Evolutionary conservation across 2,329 filamentous ascomycete species (phyloP).

Genomic region (Metarhizium rileyi): DNA sequence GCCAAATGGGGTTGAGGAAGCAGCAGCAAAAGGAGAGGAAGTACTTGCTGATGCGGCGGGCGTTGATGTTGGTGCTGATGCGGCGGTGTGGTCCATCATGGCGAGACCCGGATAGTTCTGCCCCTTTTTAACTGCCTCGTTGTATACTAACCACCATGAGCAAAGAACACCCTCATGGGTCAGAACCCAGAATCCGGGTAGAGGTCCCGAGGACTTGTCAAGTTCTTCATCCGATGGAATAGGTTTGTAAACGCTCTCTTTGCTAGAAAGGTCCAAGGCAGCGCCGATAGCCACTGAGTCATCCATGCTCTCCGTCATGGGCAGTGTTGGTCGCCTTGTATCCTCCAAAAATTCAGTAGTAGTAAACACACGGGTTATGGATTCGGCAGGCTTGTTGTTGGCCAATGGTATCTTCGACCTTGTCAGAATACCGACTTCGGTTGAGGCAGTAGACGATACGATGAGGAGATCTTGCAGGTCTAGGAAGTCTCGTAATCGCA

Average conservation of each 20-base stretch:
- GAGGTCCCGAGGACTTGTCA: constrained; percentile 64
- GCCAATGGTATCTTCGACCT: constrained; percentile 61
- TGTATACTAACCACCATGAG: constrained; percentile 88
- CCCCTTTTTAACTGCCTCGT: constrained; percentile 69
- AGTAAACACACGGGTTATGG: constrained; percentile 60
- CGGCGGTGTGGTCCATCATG: constrained; percentile 29
- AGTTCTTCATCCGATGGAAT: constrained; percentile 69
- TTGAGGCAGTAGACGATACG: constrained; percentile 68
- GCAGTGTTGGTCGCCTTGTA: constrained; percentile 63
- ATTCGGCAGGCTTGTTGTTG: constrained; percentile 46
- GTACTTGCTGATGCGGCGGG: constrained; percentile 18
- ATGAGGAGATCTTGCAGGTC: constrained; percentile 74
- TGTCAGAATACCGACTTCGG: constrained; percentile 70
- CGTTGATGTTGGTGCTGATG: constrained; percentile 18
- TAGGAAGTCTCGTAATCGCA: constrained; percentile 70
- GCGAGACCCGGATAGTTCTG: constrained; percentile 64
- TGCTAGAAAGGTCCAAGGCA: constrained; percentile 73
- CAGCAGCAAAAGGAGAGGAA: constrained; percentile 21
- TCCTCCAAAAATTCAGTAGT: constrained; percentile 65
- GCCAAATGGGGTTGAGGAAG: constrained; percentile 31
- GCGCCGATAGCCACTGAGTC: constrained; percentile 73
- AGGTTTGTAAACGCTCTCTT: constrained; percentile 67
- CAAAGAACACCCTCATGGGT: constrained; percentile 82
- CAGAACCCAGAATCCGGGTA: constrained; percentile 75
- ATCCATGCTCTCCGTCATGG: constrained; percentile 49